These are phyloP conservation scores for Linum usitatissimum DNA, from an alignment of 345 rosid species.

Conservation along the genomic window DNA sequence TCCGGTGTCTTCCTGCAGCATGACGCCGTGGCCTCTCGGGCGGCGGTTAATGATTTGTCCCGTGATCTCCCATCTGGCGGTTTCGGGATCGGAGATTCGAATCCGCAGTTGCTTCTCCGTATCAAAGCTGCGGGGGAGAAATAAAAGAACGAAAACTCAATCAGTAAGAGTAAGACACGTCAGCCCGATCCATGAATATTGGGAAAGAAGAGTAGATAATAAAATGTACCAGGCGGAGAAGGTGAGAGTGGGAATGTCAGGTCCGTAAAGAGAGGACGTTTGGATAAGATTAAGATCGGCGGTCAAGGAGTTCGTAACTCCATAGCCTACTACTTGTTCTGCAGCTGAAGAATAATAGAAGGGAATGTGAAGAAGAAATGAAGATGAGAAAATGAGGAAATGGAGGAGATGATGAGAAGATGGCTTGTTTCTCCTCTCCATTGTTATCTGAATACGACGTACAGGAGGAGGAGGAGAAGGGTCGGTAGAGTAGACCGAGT, in stretches of 20 bases:
- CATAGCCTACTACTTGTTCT: slow-evolving; percentile 27
- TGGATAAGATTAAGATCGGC: slow-evolving; percentile 16
- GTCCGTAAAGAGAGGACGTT: slow-evolving; percentile 6
- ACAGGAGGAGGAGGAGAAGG: no score
- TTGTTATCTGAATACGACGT: background rate
- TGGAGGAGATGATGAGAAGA: background rate
- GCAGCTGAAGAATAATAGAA: slow-evolving; percentile 3
- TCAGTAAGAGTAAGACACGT: background rate
- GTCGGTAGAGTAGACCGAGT: no score
- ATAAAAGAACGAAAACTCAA: background rate
- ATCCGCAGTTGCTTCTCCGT: slow-evolving; percentile 12
- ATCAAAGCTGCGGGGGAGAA: slow-evolving; percentile 18
- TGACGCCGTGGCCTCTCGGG: background rate
- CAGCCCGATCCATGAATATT: no score
- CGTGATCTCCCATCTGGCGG: slow-evolving; percentile 19
- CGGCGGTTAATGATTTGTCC: slow-evolving; percentile 34
- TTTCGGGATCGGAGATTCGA: slow-evolving; percentile 10
- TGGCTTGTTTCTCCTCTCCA: background rate
- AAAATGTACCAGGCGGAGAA: slow-evolving; percentile 9
- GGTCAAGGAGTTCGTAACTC: slow-evolving; percentile 14
- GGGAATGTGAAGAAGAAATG: background rate
- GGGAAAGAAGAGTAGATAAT: background rate
- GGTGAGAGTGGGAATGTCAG: slow-evolving; percentile 9
- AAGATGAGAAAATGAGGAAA: background rate
- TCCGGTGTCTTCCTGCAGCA: slow-evolving; percentile 4